Evolutionary conservation across 768 basidiomycete genomes (phyloP).

Genomic region (Coprinellus micaceus): DNA sequence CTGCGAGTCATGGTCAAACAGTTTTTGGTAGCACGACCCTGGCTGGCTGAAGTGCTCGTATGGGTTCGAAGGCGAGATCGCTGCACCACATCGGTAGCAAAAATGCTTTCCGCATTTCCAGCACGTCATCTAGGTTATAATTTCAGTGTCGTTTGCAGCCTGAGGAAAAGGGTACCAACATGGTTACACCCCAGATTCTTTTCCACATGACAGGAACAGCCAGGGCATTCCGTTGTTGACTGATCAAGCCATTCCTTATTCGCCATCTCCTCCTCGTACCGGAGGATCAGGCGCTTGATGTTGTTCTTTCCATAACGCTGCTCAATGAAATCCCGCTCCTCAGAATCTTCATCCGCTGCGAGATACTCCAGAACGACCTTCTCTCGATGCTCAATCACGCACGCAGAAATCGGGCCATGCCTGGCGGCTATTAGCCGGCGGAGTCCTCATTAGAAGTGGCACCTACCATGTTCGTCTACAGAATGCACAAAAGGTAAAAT

Average conservation of each 20-base stretch:
- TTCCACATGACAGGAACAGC: slow-evolving; percentile 69
- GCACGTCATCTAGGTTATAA: slow-evolving; percentile 63
- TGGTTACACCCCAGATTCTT: slow-evolving; percentile 85
- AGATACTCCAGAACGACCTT: slow-evolving; percentile 66
- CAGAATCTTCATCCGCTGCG: slow-evolving; percentile 48
- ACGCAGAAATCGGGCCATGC: slow-evolving; percentile 79
- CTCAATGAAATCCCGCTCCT: slow-evolving; percentile 52
- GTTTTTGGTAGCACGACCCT: slow-evolving; percentile 56
- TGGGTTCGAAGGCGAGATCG: slow-evolving; percentile 46
- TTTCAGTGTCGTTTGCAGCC: slow-evolving; percentile 5
- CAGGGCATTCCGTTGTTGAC: slow-evolving; percentile 70
- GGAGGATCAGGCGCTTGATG: slow-evolving; percentile 54
- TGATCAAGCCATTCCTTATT: slow-evolving; percentile 70
- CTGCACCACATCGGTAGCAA: slow-evolving; percentile 73
- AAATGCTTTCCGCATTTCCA: slow-evolving; percentile 73
- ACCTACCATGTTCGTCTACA: slow-evolving; percentile 77
- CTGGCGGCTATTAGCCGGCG: slow-evolving; percentile 30
- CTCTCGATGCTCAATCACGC: slow-evolving; percentile 66
- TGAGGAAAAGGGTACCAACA: slow-evolving; percentile 43
- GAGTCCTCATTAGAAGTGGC: not conserved
- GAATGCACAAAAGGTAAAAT: slow-evolving; percentile 78
- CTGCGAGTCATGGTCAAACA: slow-evolving; percentile 55
- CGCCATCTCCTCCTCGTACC: slow-evolving; percentile 69
- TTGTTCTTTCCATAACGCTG: slow-evolving; percentile 59
- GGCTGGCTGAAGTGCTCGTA: slow-evolving; percentile 66